A percentile compares a stretch with the other conserved stretches of the same genome.
phyloP scores from a whole-genome alignment of 176 grass and related monocot species.

The Otatea glauca region DNA sequence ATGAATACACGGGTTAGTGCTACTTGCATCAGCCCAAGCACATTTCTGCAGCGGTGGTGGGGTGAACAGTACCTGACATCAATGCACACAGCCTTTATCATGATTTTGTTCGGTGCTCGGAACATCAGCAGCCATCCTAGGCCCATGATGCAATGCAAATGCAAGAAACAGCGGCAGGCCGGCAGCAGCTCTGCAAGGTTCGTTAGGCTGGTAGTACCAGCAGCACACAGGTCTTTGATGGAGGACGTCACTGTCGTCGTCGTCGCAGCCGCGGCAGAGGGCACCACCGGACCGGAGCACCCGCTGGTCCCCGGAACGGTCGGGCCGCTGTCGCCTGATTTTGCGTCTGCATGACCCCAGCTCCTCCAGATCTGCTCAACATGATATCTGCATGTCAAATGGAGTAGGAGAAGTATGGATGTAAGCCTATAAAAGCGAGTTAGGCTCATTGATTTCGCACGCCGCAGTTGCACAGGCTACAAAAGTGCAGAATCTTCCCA shows the following conservation, averaged over 20 bases:
- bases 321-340: conserved; percentile 37
- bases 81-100: neutral
- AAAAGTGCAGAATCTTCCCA: neutral
- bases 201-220: conserved; percentile 40
- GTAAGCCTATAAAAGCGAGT: neutral
- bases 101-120: conserved; percentile 18
- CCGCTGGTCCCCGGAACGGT: conserved; percentile 34
- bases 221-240: conserved; percentile 13
- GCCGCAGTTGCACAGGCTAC: neutral
- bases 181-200: conserved; percentile 34
- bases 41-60: neutral
- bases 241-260: neutral
- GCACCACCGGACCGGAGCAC: conserved; percentile 33
- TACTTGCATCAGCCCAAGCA: neutral
- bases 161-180: conserved; percentile 11
- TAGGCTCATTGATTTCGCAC: conserved; percentile 31
- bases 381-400: conserved; percentile 34
- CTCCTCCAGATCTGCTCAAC: conserved; percentile 24
- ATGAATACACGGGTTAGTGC: neutral
- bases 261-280: neutral
- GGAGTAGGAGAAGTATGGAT: neutral
- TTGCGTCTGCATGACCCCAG: conserved; percentile 31
- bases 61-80: neutral
- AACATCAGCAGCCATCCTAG: conserved; percentile 44
- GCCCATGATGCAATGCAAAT: conserved; percentile 38